These are phyloP conservation scores for Taphrina sp. DNA, from an alignment of 1,139 yeast genomes.

Conservation along the genomic window DNA sequence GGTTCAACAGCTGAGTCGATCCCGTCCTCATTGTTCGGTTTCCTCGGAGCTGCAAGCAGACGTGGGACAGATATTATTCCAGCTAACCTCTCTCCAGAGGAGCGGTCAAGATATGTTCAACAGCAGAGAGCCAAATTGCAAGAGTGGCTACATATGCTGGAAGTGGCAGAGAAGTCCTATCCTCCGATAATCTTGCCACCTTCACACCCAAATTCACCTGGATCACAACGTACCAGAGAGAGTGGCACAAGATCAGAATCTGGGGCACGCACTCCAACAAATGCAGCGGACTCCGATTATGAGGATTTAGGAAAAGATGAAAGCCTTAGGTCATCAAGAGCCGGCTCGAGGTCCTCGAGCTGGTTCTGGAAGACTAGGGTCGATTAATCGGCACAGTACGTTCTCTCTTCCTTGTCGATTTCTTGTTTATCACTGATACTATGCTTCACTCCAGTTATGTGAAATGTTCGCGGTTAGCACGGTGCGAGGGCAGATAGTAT, in stretches of 20 bases:
- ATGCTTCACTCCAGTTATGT: too few species aligned
- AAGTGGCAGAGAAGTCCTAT: constrained; percentile 18
- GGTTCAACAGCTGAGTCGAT: constrained; percentile 8
- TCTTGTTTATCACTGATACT: too few species aligned
- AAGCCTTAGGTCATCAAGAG: neutral
- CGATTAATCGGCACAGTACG: neutral
- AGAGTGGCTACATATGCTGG: constrained; percentile 20
- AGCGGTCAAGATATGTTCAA: constrained; percentile 15
- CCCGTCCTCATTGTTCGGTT: constrained; percentile 15
- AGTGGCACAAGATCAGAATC: constrained; percentile 2
- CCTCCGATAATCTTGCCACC: neutral
- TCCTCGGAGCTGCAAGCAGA: constrained; percentile 1
- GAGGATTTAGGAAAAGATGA: constrained; percentile 23
- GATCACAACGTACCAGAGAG: neutral
- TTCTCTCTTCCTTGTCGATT: too few species aligned
- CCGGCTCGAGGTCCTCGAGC: neutral
- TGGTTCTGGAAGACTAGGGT: constrained; percentile 23
- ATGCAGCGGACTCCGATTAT: constrained; percentile 18
- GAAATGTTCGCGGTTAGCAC: too few species aligned
- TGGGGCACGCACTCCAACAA: constrained; percentile 10
- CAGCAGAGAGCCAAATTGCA: constrained; percentile 17
- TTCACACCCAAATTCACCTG: neutral
- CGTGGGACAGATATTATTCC: constrained; percentile 16
- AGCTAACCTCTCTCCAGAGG: constrained; percentile 17
- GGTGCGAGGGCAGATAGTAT: too few species aligned